Evolutionary conservation across 768 basidiomycete genomes (phyloP), one percentile per base, ranked within the genome.

Genomic region (Lentinula raphanica): DNA sequence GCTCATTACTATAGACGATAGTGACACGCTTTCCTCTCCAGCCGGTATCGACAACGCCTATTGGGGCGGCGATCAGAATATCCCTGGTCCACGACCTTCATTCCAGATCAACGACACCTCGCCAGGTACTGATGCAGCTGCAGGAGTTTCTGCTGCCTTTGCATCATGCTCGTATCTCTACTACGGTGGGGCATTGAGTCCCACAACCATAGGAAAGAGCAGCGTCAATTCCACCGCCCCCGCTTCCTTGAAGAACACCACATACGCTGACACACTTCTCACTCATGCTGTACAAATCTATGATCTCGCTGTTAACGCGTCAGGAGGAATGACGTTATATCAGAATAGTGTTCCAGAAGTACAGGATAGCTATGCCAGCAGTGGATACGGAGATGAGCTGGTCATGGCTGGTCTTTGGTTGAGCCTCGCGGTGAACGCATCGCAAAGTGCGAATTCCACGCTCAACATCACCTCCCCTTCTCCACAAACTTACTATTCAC

Each of bases 91-190:
- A 23, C 84, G 95, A 36, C 83, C 87, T 1, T 83, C 88, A 1
- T 94, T 83, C 72, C 84, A 86, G 63, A 84, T 97, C 63, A 94
- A 94, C 63, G 71, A 78, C 57, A 86, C 87, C 48, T 77, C 82
- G 54, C 92, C 94, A 0, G 95, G 94, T 46, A 97, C 95, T 0
- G 94, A 98, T 63, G 93, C 83, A 17, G 92, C 90, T 11, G 92
- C 94, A 0, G 81, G 84, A 45, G 83, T 89, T 5, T 84, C 94
- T 2, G 88, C 92, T 1, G 94, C 95, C 15, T 94, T 97, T 67
- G 81, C 94, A 12, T 83, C 94, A 0, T 93, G 91, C 64, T 88
- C 94, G 1, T 81, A 83, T 59, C 79, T 98, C 28, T 98, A 97
- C 65, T 78, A 84, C 60, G 79, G 79, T 63, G 78, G 75, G 60